Evolutionary conservation across 306 rosid genomes (phyloP).

Genomic region (Chamaecrista fasciculata): DNA sequence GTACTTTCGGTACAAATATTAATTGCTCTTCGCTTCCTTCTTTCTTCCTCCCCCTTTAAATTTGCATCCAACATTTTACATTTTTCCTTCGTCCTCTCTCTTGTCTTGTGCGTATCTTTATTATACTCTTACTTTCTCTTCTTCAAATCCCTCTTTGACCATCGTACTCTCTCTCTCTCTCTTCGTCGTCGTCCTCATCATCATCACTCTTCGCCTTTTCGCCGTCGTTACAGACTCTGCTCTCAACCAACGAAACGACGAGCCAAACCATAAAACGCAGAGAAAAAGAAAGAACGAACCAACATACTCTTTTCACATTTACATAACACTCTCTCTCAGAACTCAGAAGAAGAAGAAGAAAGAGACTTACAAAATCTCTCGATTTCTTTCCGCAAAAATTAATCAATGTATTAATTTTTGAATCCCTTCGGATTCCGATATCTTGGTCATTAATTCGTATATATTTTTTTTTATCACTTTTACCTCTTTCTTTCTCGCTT

Average conservation of each 20-base stretch:
- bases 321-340: neutral
- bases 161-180: constrained; percentile 45
- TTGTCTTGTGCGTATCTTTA: constrained; percentile 36
- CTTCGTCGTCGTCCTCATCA: neutral
- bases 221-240: constrained; percentile 68
- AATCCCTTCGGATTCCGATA: constrained; percentile 5
- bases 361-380: neutral
- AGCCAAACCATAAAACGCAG: neutral
- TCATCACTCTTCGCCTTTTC: constrained; percentile 55
- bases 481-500: constrained; percentile 14
- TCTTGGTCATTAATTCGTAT: neutral
- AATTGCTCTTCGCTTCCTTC: neutral
- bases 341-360: neutral
- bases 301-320: neutral
- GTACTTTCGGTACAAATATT: constrained; percentile 13
- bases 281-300: neutral
- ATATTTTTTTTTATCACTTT: neutral
- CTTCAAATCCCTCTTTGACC: constrained; percentile 84
- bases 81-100: neutral
- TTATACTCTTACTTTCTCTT: neutral
- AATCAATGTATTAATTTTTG: neutral
- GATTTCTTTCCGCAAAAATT: neutral
- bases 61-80: neutral
- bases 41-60: neutral
- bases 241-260: neutral